Conservation (phyloP, 148 eudicot species). For the Selenicereus undatus region DNA sequence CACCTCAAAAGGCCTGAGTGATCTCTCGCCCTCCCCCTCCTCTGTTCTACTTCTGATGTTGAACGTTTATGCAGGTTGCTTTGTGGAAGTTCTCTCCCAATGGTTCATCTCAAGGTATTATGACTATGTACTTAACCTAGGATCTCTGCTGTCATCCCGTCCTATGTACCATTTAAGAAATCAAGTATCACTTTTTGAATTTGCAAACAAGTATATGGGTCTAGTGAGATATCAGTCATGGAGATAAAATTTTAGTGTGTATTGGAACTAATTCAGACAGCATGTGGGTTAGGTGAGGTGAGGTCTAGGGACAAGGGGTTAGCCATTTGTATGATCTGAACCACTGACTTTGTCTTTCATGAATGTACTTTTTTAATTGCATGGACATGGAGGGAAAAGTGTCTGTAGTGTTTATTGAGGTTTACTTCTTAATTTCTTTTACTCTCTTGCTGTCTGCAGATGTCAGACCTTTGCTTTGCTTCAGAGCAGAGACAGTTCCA, state of each 20-base stretch:
- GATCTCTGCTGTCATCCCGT: background rate
- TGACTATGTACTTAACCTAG: background rate
- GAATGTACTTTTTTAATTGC: background rate
- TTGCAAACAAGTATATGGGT: background rate
- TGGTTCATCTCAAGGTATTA: slow-evolving; percentile 53
- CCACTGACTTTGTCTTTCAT: background rate
- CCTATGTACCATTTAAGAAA: background rate
- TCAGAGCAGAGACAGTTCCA: slow-evolving; percentile 84
- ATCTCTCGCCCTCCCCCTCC: background rate
- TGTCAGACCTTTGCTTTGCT: slow-evolving; percentile 72
- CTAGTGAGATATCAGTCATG: too few species aligned
- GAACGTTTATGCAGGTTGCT: slow-evolving; percentile 64
- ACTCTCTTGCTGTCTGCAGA: slow-evolving; percentile 43
- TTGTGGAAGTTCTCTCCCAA: slow-evolving; percentile 75
- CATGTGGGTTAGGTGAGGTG: background rate
- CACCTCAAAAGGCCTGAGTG: background rate
- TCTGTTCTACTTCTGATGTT: background rate
- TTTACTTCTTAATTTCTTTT: slow-evolving; percentile 10
- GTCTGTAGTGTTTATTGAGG: background rate
- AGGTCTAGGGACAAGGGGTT: slow-evolving; percentile 5
- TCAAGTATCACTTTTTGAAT: background rate
- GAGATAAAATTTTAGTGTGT: too few species aligned
- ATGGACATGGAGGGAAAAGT: background rate
- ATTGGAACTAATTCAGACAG: background rate
- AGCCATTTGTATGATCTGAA: background rate